A percentile compares a stretch with the other conserved stretches of the same genome.
Evolutionary conservation across 768 basidiomycete species (phyloP).

Genomic region (Pholiota microspora): DNA sequence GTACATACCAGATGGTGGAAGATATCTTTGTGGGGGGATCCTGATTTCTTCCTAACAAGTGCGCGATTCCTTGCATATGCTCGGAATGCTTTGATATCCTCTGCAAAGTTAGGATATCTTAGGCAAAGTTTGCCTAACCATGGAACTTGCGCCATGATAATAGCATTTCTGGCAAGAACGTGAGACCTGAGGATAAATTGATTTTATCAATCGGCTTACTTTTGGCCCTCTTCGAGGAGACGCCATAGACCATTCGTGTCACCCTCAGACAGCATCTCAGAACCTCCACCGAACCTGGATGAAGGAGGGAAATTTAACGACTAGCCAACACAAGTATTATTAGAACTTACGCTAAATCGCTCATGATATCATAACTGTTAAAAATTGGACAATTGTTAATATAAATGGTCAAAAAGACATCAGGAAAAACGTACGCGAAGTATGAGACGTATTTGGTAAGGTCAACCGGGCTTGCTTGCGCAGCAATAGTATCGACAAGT

Average conservation of each 20-base stretch:
- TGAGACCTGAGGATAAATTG: not conserved
- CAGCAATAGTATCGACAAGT: conserved; percentile 35
- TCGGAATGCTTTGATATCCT: conserved; percentile 22
- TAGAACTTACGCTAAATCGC: conserved; percentile 32
- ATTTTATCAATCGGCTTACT: conserved; percentile 14
- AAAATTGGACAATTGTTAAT: not conserved
- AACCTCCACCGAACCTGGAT: conserved; percentile 30
- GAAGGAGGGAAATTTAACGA: not conserved
- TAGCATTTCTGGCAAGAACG: conserved; percentile 24
- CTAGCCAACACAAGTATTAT: not conserved
- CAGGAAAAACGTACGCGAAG: conserved; percentile 30
- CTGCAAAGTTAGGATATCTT: conserved; percentile 17
- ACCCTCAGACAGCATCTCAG: conserved; percentile 27
- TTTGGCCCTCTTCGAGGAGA: conserved; percentile 25
- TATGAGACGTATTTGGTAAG: conserved; percentile 34
- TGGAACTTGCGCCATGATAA: conserved; percentile 36
- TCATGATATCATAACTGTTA: conserved; percentile 36
- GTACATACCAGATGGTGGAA: conserved; percentile 28
- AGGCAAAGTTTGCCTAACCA: conserved; percentile 21
- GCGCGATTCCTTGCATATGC: conserved; percentile 23
- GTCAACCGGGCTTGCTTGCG: conserved; percentile 28
- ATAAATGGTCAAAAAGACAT: not conserved
- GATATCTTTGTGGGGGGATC: conserved; percentile 25
- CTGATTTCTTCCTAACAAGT: conserved; percentile 24
- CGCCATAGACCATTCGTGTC: conserved; percentile 27